Percentiles rank a stretch among this genome's conserved stretches.
These are phyloP conservation scores for Elaeis guineensis DNA, from an alignment of 176 grass and related monocot species.

Conservation along the genomic window DNA sequence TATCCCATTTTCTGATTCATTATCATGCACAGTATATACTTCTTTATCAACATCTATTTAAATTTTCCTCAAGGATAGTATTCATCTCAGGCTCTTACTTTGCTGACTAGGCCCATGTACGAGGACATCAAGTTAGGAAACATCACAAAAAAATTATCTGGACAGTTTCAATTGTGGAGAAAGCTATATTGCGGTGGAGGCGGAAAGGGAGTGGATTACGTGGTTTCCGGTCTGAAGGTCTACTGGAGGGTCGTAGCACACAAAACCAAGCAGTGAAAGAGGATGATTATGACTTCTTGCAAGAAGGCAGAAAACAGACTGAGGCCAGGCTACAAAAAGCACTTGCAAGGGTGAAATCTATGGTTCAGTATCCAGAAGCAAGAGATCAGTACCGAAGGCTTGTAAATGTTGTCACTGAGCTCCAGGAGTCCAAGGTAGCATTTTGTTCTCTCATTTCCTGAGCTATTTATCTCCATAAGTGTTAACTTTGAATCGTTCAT, in stretches of 20 bases:
- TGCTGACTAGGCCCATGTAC: constrained; percentile 71
- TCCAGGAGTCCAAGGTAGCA: constrained; percentile 63
- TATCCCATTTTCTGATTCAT: no score
- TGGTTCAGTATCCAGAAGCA: constrained; percentile 99
- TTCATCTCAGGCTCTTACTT: no score
- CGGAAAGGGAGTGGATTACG: constrained; percentile 67
- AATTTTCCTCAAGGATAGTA: no score
- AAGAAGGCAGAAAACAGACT: constrained; percentile 87
- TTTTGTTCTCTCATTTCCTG: neutral
- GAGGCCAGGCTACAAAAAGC: constrained; percentile 77
- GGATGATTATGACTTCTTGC: constrained; percentile 78
- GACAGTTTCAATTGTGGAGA: constrained; percentile 82
- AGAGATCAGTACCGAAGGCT: constrained; percentile 87
- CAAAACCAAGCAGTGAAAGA: constrained; percentile 47
- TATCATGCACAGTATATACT: no score
- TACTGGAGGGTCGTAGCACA: constrained; percentile 37
- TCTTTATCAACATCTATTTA: no score
- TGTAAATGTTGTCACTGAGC: constrained; percentile 59
- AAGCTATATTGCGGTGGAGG: constrained; percentile 89
- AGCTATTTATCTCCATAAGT: no score
- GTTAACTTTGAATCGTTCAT: no score
- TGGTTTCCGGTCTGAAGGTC: constrained; percentile 57
- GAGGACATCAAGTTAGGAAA: constrained; percentile 92
- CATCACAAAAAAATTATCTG: constrained; percentile 67
- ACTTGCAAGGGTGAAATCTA: constrained; percentile 87